Percentiles rank a stretch among this genome's conserved stretches.
Conservation (phyloP, 768 basidiomycete species). For the Phanerochaete carnosa region DNA sequence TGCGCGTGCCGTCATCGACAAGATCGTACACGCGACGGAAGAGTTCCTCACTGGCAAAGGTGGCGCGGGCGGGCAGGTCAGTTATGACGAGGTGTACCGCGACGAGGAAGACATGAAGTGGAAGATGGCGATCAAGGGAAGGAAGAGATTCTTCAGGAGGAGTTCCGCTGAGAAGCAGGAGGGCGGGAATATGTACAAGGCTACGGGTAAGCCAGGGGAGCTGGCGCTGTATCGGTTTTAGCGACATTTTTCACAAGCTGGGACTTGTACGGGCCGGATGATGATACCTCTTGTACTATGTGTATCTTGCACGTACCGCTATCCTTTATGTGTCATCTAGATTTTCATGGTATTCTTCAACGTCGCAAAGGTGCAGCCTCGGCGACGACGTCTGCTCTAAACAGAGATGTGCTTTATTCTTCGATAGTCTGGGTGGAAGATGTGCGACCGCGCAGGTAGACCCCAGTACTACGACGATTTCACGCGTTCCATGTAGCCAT, state of each 20-base stretch:
- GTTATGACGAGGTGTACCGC: slow-evolving; percentile 1
- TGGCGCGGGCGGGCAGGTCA: slow-evolving; percentile 1
- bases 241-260: not conserved
- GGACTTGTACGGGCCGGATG: not conserved
- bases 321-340: not conserved
- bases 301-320: not conserved
- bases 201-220: slow-evolving; percentile 9
- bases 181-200: slow-evolving; percentile 8
- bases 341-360: no score
- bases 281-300: not conserved
- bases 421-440: no score
- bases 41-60: slow-evolving; percentile 18
- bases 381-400: no score
- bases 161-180: not conserved
- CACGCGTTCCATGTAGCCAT: no score
- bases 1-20: slow-evolving; percentile 14
- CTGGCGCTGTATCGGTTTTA: slow-evolving; percentile 7
- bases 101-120: not conserved
- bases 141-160: not conserved
- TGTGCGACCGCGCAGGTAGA: no score
- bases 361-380: no score
- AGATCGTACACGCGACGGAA: slow-evolving; percentile 15
- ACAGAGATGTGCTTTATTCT: no score
- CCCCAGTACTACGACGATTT: no score
- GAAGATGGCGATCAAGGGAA: slow-evolving; percentile 2